Evolutionary conservation across 257 asterid species (phyloP).

Genomic region (Nicotiana paniculata): DNA sequence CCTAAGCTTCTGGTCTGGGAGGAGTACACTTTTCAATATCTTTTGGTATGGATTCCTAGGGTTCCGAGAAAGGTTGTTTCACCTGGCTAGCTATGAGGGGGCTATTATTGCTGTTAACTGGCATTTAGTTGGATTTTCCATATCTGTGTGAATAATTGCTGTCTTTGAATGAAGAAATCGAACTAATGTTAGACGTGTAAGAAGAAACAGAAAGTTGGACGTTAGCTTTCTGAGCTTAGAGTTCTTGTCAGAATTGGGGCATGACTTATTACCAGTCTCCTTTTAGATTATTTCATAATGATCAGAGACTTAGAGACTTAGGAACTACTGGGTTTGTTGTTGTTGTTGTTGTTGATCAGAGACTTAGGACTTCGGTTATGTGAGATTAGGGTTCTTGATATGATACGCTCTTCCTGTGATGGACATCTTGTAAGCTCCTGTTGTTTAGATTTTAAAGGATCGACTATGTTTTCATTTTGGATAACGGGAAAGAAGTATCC

Average conservation of each 20-base stretch:
- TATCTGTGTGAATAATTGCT: background rate
- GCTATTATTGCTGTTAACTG: no score
- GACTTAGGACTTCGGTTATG: background rate
- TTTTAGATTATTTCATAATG: background rate
- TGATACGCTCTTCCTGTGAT: background rate
- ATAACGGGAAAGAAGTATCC: background rate
- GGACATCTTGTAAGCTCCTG: slow-evolving; percentile 2
- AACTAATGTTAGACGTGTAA: background rate
- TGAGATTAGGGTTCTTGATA: background rate
- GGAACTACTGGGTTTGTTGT: no score
- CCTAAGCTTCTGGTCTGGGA: no score
- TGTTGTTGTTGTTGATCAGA: background rate
- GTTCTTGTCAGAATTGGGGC: background rate
- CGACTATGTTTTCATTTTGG: background rate
- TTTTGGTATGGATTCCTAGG: no score
- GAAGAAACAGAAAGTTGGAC: background rate
- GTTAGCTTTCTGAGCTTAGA: background rate
- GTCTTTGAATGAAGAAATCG: background rate
- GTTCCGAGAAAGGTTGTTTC: no score
- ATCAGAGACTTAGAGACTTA: background rate
- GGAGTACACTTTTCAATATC: no score
- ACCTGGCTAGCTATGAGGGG: no score
- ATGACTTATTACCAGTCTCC: background rate
- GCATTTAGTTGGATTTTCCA: no score
- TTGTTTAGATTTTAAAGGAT: background rate